Conservation (phyloP, 2,329 filamentous ascomycete genomes). For the Bipolaris bicolor region DNA sequence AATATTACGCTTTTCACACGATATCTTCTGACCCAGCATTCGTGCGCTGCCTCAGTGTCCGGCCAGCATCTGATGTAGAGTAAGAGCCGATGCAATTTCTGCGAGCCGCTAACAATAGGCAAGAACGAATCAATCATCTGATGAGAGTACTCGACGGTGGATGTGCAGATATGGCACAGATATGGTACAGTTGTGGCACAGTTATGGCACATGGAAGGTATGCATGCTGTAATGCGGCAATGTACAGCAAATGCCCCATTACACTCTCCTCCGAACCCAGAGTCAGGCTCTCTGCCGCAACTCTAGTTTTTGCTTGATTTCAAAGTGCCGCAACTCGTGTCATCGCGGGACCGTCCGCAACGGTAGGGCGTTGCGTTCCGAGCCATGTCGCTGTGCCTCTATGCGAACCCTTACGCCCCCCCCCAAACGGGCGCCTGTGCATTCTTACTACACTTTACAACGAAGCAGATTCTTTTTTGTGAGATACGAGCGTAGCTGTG, state of each 20-base stretch:
- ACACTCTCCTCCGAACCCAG: not conserved
- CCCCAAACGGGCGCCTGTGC: constrained; percentile 2
- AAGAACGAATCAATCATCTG: not conserved
- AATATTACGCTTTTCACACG: not conserved
- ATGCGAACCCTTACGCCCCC: constrained; percentile 7
- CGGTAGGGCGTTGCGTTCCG: constrained; percentile 6
- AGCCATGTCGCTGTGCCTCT: constrained; percentile 10
- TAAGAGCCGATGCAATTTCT: not conserved
- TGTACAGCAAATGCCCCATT: not conserved
- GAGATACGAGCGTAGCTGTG: not conserved
- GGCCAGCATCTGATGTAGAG: not conserved
- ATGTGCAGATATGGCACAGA: constrained; percentile 2
- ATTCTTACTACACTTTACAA: not conserved
- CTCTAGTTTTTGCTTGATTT: not conserved
- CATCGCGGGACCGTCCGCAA: constrained; percentile 12
- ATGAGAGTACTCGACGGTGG: not conserved
- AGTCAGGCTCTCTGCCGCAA: not conserved
- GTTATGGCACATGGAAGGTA: not conserved
- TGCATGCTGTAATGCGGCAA: not conserved
- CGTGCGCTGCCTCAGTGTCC: not conserved
- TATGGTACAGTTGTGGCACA: constrained; percentile 1
- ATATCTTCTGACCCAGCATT: not conserved
- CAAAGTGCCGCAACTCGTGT: not conserved
- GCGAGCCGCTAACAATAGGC: not conserved
- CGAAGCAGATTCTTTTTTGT: not conserved